These are phyloP conservation scores for Hymenotorrendiella dingleyae DNA, from an alignment of 2,329 filamentous ascomycete genomes.

Conservation along the genomic window DNA sequence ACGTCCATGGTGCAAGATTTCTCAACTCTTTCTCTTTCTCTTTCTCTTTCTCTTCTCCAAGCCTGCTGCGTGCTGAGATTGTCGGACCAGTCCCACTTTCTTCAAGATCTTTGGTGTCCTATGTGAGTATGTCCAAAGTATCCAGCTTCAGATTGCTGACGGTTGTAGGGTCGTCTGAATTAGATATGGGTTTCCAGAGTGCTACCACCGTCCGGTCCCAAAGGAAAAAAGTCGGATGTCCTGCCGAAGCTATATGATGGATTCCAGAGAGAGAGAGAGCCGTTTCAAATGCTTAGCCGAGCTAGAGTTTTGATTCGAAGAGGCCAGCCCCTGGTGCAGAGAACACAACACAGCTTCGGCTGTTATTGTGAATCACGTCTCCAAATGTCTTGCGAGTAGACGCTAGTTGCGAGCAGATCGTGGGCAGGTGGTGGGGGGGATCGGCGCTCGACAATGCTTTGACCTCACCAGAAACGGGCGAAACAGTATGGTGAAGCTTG, in stretches of 20 bases:
- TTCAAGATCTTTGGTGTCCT: constrained; percentile 1
- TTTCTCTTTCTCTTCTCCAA: neutral
- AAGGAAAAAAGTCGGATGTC: constrained; percentile 16
- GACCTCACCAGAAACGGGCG: constrained; percentile 29
- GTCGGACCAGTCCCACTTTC: constrained; percentile 2
- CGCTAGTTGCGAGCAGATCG: constrained; percentile 22
- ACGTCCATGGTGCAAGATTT: constrained; percentile 29
- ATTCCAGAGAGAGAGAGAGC: too few species aligned
- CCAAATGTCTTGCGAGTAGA: constrained; percentile 21
- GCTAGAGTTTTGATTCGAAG: constrained; percentile 21
- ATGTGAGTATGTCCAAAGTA: constrained; percentile 8
- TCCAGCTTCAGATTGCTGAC: constrained; percentile 6
- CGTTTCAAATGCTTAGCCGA: constrained; percentile 26
- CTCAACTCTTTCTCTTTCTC: too few species aligned
- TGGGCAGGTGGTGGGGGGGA: constrained; percentile 18
- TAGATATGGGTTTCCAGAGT: constrained; percentile 19
- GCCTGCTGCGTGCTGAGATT: neutral
- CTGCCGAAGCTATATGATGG: constrained; percentile 24
- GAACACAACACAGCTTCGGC: constrained; percentile 25
- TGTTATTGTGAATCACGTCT: constrained; percentile 19
- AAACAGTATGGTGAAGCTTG: constrained; percentile 29
- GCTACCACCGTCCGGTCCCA: constrained; percentile 16
- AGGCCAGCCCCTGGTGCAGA: constrained; percentile 20
- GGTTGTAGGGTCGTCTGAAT: constrained; percentile 14
- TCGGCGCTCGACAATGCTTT: constrained; percentile 30